Conservation (phyloP, 352 stramenopile genomes). For the Phytophthora rubi region DNA sequence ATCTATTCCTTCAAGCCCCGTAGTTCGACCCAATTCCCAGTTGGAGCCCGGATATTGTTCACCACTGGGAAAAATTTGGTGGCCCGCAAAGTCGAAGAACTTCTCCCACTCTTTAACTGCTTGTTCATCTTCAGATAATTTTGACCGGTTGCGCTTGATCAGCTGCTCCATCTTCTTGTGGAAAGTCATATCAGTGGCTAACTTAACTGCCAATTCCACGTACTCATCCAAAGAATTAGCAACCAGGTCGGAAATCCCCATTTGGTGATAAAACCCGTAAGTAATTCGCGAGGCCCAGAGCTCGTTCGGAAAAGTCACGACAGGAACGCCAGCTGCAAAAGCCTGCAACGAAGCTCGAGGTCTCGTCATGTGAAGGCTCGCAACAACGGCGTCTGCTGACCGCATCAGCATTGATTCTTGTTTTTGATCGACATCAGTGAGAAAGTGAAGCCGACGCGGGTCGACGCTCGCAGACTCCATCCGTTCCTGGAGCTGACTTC, state of each 20-base stretch:
- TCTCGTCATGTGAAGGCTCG: constrained; percentile 61
- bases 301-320: constrained; percentile 67
- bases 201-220: constrained; percentile 51
- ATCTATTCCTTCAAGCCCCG: constrained; percentile 5
- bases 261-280: constrained; percentile 71
- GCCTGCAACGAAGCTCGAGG: constrained; percentile 60
- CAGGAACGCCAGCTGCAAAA: constrained; percentile 61
- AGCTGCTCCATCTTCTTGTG: constrained; percentile 50
- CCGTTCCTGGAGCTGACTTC: constrained; percentile 51
- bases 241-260: constrained; percentile 62
- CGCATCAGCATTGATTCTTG: constrained; percentile 58
- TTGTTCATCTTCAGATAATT: constrained; percentile 48
- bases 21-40: constrained; percentile 6
- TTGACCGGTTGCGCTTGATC: constrained; percentile 46
- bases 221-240: constrained; percentile 57
- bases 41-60: constrained; percentile 13
- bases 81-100: constrained; percentile 65
- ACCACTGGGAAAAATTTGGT: constrained; percentile 35
- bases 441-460: constrained; percentile 54
- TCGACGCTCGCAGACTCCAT: constrained; percentile 40
- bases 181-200: constrained; percentile 57
- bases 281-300: constrained; percentile 72
- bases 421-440: constrained; percentile 63
- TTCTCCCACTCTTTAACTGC: constrained; percentile 75
- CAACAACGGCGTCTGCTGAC: constrained; percentile 65